Percentiles rank a stretch among this genome's conserved stretches.
Conservation (phyloP, 1,284 basidiomycete genomes). For the Tilletia caries region DNA sequence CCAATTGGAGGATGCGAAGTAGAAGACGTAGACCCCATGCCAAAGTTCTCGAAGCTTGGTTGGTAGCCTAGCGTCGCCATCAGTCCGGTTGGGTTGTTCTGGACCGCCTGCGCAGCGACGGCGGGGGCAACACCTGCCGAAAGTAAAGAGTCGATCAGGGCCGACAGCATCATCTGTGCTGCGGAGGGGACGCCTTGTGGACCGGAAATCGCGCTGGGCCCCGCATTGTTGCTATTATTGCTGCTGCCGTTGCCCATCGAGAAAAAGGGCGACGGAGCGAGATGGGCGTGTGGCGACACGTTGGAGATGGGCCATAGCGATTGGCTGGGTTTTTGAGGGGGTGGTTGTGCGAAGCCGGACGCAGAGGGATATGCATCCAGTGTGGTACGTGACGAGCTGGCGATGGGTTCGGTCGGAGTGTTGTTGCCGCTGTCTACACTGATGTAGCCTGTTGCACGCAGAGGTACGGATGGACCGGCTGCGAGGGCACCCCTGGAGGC, state of each 20-base stretch:
- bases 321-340: slow-evolving; percentile 10
- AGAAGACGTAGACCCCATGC: neutral
- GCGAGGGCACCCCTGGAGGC: neutral
- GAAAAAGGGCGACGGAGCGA: slow-evolving; percentile 1
- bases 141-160: neutral
- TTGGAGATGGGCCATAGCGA: slow-evolving; percentile 12
- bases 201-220: neutral
- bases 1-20: neutral
- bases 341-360: slow-evolving; percentile 24
- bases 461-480: slow-evolving; percentile 2
- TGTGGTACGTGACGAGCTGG: slow-evolving; percentile 32
- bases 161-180: slow-evolving; percentile 2
- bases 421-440: neutral
- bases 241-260: neutral
- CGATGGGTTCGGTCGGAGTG: slow-evolving; percentile 21
- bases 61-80: neutral
- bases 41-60: neutral
- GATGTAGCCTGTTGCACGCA: neutral
- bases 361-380: slow-evolving; percentile 26
- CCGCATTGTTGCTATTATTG: neutral
- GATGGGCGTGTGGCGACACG: slow-evolving; percentile 2
- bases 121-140: slow-evolving; percentile 1
- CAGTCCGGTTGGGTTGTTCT: neutral
- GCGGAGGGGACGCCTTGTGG: neutral
- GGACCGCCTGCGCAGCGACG: neutral